phyloP scores from a whole-genome alignment of 352 stramenopile species.

The Thraustochytrium striatum region DNA sequence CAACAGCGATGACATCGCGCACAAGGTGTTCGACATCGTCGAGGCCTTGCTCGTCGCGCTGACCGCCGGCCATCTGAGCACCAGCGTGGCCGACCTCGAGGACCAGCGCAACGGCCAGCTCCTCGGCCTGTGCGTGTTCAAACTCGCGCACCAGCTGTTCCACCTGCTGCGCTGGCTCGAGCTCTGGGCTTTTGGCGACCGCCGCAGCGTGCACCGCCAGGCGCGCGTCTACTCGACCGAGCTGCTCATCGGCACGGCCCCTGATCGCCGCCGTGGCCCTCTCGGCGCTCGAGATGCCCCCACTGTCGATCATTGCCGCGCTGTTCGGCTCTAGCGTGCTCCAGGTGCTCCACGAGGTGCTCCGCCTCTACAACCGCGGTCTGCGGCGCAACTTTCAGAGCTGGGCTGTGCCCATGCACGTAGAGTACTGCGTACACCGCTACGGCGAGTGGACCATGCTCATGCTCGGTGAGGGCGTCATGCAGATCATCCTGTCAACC shows the following conservation, averaged over 20 bases:
- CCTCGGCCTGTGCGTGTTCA: background rate
- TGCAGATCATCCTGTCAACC: slow-evolving; percentile 43
- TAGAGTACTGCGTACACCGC: slow-evolving; percentile 42
- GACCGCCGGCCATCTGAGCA: slow-evolving; percentile 27
- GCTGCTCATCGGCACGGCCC: slow-evolving; percentile 5
- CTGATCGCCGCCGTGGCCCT: background rate
- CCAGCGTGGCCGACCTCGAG: slow-evolving; percentile 5
- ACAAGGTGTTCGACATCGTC: slow-evolving; percentile 47
- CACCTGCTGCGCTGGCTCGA: slow-evolving; percentile 39
- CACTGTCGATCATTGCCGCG: background rate
- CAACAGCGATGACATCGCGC: slow-evolving; percentile 20
- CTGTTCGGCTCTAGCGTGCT: slow-evolving; percentile 2
- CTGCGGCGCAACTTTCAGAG: background rate
- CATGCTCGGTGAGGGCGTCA: slow-evolving; percentile 48
- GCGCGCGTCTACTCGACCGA: background rate
- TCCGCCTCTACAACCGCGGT: background rate
- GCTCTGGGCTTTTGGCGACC: slow-evolving; percentile 3
- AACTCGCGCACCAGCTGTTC: slow-evolving; percentile 14
- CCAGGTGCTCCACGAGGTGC: background rate
- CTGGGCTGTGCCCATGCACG: slow-evolving; percentile 35
- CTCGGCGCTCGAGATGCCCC: background rate
- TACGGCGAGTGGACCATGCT: slow-evolving; percentile 48
- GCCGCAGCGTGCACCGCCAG: slow-evolving; percentile 20
- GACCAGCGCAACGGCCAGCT: background rate
- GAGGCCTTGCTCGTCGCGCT: slow-evolving; percentile 36